Base-by-base conservation (phyloP, 805 yeast species). In the Teunomyces atbi region DNA sequence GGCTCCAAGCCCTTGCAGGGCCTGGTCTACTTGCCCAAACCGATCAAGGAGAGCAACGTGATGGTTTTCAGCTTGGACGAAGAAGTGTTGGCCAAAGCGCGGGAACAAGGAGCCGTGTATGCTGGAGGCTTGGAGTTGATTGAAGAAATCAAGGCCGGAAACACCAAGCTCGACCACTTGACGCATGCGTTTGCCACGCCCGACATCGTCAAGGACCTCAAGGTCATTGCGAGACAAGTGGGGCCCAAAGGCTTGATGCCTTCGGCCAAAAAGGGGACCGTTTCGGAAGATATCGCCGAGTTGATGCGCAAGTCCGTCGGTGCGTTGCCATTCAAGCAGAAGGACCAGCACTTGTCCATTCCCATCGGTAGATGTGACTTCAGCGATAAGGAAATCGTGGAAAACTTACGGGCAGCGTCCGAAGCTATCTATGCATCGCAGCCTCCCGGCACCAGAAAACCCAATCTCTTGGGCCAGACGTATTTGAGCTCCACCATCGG, bases 181-280 rank as follows among this genome's bases (percentile, higher is more conserved):
- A 90, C 89, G 58, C 84, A 83, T 58, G 82, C 89, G 40, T 84
- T 85, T 61, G 95, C 96, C 5, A 85, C 97, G 1, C 88, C 96
- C 1, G 96, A 88, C 30, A 80, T 89, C 47, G 78, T 78, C 18
- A 65, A 78, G n/a, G 74, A 76, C 20, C 72, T 94, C 52, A 77
- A 76, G 51, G 74, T 79, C 47, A 70, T 89, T 18, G 96, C 94
- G n/a, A 80, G 90, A 59, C 70, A 78, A 8, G 76, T 94, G 56
- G 98, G 98, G 48, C 96, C 96, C 27, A 82, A 76, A 59, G 96
- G 96, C 19, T 75, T 94, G 55, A 84, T 91, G 87, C 98, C 99
- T 40, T 77, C 79, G 37, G 83, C 79, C 11, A 90, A 89, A 69
- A 86, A 83, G 60, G 96, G 96, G 13, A 90, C 97, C 1, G 94